phyloP scores from a whole-genome alignment of 768 basidiomycete species.

The Boletellus emodensis region DNA sequence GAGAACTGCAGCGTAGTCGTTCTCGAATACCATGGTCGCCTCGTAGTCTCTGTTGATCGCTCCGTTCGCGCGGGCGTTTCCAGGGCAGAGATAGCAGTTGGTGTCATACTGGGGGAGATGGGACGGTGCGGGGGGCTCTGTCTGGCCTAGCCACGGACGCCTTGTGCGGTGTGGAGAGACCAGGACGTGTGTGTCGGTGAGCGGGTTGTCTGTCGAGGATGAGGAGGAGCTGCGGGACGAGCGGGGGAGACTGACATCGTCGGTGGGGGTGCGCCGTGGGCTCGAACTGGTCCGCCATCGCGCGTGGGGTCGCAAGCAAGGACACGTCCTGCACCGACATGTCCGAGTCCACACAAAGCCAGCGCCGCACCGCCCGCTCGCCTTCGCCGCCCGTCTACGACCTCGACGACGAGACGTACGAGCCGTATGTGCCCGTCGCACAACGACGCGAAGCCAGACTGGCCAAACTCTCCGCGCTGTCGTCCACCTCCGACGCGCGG shows the following conservation, averaged over 20 bases:
- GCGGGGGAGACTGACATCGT: constrained; percentile 46
- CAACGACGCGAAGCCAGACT: constrained; percentile 81
- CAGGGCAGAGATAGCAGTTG: constrained; percentile 83
- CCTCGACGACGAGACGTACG: constrained; percentile 64
- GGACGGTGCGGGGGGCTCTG: constrained; percentile 55
- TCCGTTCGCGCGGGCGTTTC: constrained; percentile 74
- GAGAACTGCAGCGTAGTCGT: constrained; percentile 81
- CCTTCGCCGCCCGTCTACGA: constrained; percentile 56
- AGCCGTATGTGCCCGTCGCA: constrained; percentile 83
- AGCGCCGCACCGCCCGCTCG: constrained; percentile 50
- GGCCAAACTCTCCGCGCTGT: constrained; percentile 65
- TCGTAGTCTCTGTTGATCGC: constrained; percentile 61
- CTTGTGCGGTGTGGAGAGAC: constrained; percentile 89
- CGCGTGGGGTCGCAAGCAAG: too few species aligned
- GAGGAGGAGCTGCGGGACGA: not conserved
- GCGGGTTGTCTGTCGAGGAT: constrained; percentile 63
- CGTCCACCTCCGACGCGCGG: constrained; percentile 48
- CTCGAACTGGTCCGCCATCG: constrained; percentile 44
- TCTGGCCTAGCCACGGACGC: constrained; percentile 89
- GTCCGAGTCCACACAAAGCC: constrained; percentile 40
- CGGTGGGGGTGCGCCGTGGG: constrained; percentile 65
- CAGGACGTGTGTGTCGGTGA: constrained; percentile 71
- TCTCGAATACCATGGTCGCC: constrained; percentile 68
- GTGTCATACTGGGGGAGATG: constrained; percentile 63
- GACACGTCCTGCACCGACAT: constrained; percentile 9